phyloP scores from a whole-genome alignment of 257 asterid genomes.

The Solanum virginianum region DNA sequence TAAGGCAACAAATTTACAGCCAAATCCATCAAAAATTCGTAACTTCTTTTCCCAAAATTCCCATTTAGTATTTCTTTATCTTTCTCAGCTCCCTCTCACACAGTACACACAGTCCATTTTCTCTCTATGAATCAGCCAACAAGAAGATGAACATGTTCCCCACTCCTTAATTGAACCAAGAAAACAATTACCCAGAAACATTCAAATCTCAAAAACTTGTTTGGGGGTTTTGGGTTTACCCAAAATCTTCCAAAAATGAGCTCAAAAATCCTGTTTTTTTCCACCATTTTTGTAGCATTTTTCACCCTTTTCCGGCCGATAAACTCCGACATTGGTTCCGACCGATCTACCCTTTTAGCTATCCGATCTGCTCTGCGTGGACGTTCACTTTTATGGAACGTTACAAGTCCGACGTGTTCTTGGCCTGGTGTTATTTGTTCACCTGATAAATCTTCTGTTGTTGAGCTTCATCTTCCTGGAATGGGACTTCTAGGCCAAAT shows the following conservation, averaged over 20 bases:
- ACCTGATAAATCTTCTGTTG: constrained; percentile 32
- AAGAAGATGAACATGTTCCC: not conserved
- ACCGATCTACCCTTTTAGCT: constrained; percentile 61
- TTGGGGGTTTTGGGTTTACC: not conserved
- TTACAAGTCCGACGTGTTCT: constrained; percentile 48
- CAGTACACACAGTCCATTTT: not conserved
- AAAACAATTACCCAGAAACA: not conserved
- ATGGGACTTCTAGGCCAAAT: constrained; percentile 66
- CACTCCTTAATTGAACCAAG: not conserved
- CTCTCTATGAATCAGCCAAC: not conserved
- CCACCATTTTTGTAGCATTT: not conserved
- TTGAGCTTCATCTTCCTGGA: constrained; percentile 76
- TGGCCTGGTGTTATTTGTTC: constrained; percentile 82
- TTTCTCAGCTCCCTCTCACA: not conserved
- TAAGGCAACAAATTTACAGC: not conserved
- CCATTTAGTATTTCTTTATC: not conserved
- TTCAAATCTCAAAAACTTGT: not conserved
- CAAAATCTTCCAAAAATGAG: not conserved
- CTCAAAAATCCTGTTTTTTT: not conserved
- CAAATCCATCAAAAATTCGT: not conserved
- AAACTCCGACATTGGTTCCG: constrained; percentile 51
- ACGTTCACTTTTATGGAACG: constrained; percentile 64
- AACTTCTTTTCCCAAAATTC: not conserved
- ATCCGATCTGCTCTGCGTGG: constrained; percentile 78
- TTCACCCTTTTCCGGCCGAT: constrained; percentile 13